phyloP scores from a whole-genome alignment of 2,329 filamentous ascomycete species.

The Cladosporium sphaerospermum region DNA sequence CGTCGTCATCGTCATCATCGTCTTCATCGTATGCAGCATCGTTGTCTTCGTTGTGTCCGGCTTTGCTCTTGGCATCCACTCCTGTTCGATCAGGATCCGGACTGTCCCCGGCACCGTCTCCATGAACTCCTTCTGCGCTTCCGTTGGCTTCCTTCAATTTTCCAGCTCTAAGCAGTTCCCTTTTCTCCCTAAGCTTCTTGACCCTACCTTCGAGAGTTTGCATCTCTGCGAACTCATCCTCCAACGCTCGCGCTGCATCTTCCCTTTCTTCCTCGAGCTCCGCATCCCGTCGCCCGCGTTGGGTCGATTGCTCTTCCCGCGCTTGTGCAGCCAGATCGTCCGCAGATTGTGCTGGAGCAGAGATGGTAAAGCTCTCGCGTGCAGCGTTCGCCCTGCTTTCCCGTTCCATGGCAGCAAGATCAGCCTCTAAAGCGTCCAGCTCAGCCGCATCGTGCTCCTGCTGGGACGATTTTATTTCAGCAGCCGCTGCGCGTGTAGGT shows the following conservation, averaged over 20 bases:
- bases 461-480: slow-evolving; percentile 11
- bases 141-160: slow-evolving; percentile 3
- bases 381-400: slow-evolving; percentile 28
- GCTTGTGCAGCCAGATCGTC: slow-evolving; percentile 42
- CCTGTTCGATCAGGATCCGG: too few relatives aligned
- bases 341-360: slow-evolving; percentile 41
- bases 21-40: too few relatives aligned
- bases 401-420: slow-evolving; percentile 51
- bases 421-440: slow-evolving; percentile 73
- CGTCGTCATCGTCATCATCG: background rate
- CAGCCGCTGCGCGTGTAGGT: background rate
- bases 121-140: background rate
- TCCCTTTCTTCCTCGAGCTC: slow-evolving; percentile 45
- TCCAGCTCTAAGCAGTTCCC: slow-evolving; percentile 36
- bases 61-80: too few relatives aligned
- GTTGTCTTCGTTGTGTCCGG: too few relatives aligned
- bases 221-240: slow-evolving; percentile 48
- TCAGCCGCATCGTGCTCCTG: slow-evolving; percentile 36
- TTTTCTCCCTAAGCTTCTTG: slow-evolving; percentile 39
- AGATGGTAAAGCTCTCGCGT: slow-evolving; percentile 29
- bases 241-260: slow-evolving; percentile 39
- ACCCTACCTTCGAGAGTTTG: slow-evolving; percentile 42
- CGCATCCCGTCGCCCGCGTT: slow-evolving; percentile 36
- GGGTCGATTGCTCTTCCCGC: slow-evolving; percentile 38
- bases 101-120: too few relatives aligned